phyloP scores from a whole-genome alignment of 1,139 yeast species.

The Suhomyces bribrorum region DNA sequence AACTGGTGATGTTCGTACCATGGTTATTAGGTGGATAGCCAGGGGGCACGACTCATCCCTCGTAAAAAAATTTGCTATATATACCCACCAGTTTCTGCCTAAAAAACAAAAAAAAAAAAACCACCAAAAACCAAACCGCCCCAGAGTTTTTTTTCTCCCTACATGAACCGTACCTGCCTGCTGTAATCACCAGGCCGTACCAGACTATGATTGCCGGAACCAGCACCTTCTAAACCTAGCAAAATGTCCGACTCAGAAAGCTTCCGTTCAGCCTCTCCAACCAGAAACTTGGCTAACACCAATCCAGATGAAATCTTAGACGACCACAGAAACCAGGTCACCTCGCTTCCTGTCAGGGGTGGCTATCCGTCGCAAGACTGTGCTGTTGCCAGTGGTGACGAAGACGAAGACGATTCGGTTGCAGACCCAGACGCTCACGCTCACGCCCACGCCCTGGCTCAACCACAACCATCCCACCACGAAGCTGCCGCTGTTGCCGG shows the following conservation, averaged over 20 bases:
- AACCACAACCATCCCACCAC: neutral
- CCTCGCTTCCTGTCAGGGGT: constrained; percentile 40
- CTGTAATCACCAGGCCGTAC: too few relatives aligned
- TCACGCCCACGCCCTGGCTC: too few relatives aligned
- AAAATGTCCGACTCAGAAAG: constrained; percentile 51
- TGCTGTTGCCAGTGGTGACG: constrained; percentile 14
- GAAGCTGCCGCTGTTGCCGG: too few relatives aligned
- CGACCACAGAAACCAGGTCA: constrained; percentile 58
- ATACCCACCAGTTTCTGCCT: too few relatives aligned
- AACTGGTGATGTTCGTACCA: too few relatives aligned
- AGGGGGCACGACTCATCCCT: constrained; percentile 5
- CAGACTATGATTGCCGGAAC: constrained; percentile 3
- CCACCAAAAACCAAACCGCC: neutral
- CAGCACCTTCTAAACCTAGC: neutral
- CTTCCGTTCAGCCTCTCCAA: constrained; percentile 37
- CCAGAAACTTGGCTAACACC: constrained; percentile 24
- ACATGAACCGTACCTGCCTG: constrained; percentile 1
- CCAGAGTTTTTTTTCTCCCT: neutral
- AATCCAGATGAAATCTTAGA: constrained; percentile 52
- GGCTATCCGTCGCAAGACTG: constrained; percentile 8
- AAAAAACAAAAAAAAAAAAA: too few relatives aligned
- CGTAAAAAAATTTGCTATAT: constrained; percentile 3
- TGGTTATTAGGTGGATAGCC: too few relatives aligned
- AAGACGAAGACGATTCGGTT: constrained; percentile 14
- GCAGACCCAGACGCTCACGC: neutral